Evolutionary conservation across 805 yeast genomes (phyloP).

Genomic region (Candida pini): DNA sequence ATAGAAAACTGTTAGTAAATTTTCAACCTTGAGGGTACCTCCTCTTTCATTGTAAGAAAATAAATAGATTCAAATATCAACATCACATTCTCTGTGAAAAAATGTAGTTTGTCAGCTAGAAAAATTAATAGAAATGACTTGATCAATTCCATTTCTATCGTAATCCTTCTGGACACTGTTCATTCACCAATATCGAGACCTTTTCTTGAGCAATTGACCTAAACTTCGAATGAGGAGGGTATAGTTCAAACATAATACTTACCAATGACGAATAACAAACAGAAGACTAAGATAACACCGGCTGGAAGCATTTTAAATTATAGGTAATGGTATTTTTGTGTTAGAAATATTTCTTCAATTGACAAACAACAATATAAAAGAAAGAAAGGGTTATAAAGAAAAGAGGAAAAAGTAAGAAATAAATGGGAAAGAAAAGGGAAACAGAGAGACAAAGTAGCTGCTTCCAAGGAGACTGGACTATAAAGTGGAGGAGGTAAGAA

Average conservation of each 20-base stretch:
- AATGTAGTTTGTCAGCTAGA: no score
- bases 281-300: slow-evolving; percentile 61
- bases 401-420: background rate
- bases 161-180: no score
- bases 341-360: background rate
- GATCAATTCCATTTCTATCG: no score
- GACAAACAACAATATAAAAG: background rate
- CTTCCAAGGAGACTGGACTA: no score
- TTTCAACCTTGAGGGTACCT: background rate
- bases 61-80: no score
- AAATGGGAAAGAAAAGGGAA: slow-evolving; percentile 1
- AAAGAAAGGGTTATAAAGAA: background rate
- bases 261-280: slow-evolving; percentile 44
- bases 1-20: background rate
- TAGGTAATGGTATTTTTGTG: background rate
- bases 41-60: no score
- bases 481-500: background rate
- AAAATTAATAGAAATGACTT: no score
- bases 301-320: slow-evolving; percentile 47
- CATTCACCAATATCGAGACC: no score
- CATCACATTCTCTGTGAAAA: no score
- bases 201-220: no score
- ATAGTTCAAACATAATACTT: slow-evolving; percentile 9
- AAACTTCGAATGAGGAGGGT: background rate
- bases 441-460: no score